Evolutionary conservation across 148 eudicot species (phyloP).

Genomic region (Rhododendron mucronatum): DNA sequence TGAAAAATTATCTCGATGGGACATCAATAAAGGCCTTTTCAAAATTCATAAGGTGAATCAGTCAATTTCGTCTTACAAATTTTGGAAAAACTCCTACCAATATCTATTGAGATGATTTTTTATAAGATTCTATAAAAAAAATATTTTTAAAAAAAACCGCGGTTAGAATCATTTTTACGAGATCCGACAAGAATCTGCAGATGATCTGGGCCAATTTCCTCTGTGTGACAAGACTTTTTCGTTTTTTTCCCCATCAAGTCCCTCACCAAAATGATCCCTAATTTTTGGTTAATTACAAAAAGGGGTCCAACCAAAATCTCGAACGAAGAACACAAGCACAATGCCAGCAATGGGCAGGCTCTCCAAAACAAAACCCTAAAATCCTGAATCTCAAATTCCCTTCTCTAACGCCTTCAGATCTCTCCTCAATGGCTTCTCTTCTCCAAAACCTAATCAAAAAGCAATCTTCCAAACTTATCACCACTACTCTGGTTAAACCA

Average conservation of each 20-base stretch:
- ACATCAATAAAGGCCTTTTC: too few relatives aligned
- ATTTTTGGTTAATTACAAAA: neutral
- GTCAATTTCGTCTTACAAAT: too few relatives aligned
- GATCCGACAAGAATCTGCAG: too few relatives aligned
- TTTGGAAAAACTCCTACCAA: too few relatives aligned
- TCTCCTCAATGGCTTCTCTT: constrained; percentile 21
- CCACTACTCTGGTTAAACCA: constrained; percentile 7
- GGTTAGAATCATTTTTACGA: too few relatives aligned
- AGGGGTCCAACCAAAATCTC: neutral
- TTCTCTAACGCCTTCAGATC: neutral
- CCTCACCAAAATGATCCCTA: neutral
- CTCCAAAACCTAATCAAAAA: constrained; percentile 21
- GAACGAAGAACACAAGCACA: neutral
- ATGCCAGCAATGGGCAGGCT: neutral
- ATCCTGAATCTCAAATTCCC: neutral
- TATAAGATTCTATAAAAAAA: fast-evolving
- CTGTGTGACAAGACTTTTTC: too few relatives aligned
- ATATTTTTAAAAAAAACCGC: too few relatives aligned
- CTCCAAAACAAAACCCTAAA: neutral
- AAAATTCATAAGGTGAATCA: too few relatives aligned
- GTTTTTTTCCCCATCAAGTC: too few relatives aligned
- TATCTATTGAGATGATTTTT: too few relatives aligned
- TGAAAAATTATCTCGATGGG: too few relatives aligned
- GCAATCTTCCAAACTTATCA: constrained; percentile 9
- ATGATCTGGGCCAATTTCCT: too few relatives aligned